Evolutionary conservation across 352 stramenopile genomes (phyloP), one percentile per base, ranked within the genome.

Genomic region (Globisporangium mamillatum): DNA sequence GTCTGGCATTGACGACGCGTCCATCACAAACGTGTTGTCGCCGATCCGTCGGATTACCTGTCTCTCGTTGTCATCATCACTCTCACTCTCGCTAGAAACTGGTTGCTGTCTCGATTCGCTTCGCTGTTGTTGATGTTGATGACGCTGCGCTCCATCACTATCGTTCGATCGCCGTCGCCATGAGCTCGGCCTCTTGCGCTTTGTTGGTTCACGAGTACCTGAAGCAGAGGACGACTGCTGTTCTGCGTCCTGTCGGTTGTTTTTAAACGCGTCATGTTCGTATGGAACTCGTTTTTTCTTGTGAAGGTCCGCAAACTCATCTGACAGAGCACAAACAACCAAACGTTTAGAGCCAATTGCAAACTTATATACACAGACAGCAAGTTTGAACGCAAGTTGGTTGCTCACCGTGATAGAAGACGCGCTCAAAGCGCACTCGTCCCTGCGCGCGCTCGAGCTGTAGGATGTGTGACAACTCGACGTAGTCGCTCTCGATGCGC

Each of bases 401-500:
- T 7, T 64, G 20, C 25, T 20, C 14, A 63, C 85, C 83, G 52
- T 93, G 77, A 41, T 94, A 94, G 63, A 82, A 93, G 0, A 90
- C 71, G 27, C 86, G 75, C 34, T 62, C 67, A 20, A 86, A 74
- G 20, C 36, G 66, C 48, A 77, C 67, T 4, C 86, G 84, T 8
- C 69, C 66, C 9, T 78, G 76, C 7, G 74, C 75, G 3, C 78
- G 70, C 38, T 77, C 60, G 48, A 66, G 64, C 24, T 78, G 60
- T 27, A 89, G 64, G 6, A 90, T 73, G 64, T 68, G 64, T 0
- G 81, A 89, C 54, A 80, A 75, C 55, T 88, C 72, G 38, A 92
- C 83, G 22, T 76, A 96, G 27, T 92, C 73, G 38, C 80, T 80
- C 46, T 85, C 83, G 32, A 96, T 83, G 7, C 78, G 78, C 57